Base-by-base conservation (phyloP, 305 asterid genomes). In the Rubia peregrina region DNA sequence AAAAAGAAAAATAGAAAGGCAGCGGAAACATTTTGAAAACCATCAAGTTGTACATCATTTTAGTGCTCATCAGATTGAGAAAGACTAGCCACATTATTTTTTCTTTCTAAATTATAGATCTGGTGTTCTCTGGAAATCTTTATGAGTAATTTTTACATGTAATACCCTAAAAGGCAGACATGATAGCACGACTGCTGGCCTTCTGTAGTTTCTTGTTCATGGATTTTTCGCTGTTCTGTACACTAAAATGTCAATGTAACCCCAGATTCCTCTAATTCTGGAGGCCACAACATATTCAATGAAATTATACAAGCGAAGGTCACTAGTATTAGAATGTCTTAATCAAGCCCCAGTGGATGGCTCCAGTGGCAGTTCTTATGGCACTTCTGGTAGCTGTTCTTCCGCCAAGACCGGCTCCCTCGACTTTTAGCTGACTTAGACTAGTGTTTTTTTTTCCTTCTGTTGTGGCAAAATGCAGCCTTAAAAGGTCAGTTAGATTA, bases 281-380 rank as follows among this genome's bases (percentile, higher is more conserved):
- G 98, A 86, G 80, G 87, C 92, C 43, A 87, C 89, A 44, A 92
- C 93, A 76, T 92, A 81, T 77, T 92, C 98, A 17, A 86, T 90
- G 82, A 92, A 89, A 81, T 79, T 90, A 80, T 87, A 85, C 60
- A 92, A 83, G 80, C 82, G 96, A 70, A 82, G 92, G 74, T 79
- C 85, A 53, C 75, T 92, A 65, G 38, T 73, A 71, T 74, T 92
- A 82, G 97, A 92, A 75, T 86, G 95, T 76, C 85, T 89, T 60
- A 93, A 90, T 86, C 98, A 90, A 82, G 98, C 98, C 57, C 97
- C 97, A 0, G 92, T 93, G 6, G 98, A 93, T 76, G 97, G 94
- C 68, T 88, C 97, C 9, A 85, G 88, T 74, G 98, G 97, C 71
- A 81, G 73, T 65, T 90, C 97, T 5, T 90, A 90, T 79, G 90